These are phyloP conservation scores for Cudoniella acicularis DNA, from an alignment of 495 filamentous ascomycete genomes.

Conservation along the genomic window DNA sequence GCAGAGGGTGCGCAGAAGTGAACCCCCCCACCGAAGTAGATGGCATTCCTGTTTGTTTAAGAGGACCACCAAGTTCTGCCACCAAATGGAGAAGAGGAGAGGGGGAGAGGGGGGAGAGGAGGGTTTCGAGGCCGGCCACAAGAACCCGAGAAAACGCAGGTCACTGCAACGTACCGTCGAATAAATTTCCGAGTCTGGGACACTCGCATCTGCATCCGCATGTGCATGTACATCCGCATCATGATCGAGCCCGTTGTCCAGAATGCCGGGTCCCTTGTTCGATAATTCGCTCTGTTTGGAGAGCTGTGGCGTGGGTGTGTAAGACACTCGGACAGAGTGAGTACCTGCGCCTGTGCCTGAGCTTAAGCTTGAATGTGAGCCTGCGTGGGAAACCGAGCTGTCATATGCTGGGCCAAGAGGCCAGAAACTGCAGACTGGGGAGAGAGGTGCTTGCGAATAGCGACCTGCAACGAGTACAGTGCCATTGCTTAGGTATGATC, in stretches of 20 bases:
- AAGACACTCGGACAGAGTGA: neutral
- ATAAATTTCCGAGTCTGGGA: neutral
- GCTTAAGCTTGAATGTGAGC: no score
- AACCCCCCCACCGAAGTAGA: neutral
- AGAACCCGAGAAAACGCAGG: neutral
- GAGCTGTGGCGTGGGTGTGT: neutral
- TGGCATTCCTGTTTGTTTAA: no score
- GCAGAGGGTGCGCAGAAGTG: neutral
- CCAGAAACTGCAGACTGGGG: no score
- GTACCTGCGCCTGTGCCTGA: neutral
- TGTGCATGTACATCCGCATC: neutral
- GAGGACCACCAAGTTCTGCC: no score
- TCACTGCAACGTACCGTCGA: neutral
- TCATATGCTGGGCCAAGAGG: no score
- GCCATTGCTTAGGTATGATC: no score
- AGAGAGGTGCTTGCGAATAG: no score
- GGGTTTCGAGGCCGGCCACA: neutral
- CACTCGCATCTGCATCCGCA: neutral
- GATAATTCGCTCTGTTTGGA: neutral
- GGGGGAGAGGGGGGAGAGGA: no score
- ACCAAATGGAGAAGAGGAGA: no score
- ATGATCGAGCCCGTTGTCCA: slow-evolving; percentile 1
- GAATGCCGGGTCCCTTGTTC: neutral
- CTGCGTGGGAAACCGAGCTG: no score
- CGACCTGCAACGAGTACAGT: no score